Conservation (phyloP, 2,329 filamentous ascomycete species). For the Hirsutella thompsonii region DNA sequence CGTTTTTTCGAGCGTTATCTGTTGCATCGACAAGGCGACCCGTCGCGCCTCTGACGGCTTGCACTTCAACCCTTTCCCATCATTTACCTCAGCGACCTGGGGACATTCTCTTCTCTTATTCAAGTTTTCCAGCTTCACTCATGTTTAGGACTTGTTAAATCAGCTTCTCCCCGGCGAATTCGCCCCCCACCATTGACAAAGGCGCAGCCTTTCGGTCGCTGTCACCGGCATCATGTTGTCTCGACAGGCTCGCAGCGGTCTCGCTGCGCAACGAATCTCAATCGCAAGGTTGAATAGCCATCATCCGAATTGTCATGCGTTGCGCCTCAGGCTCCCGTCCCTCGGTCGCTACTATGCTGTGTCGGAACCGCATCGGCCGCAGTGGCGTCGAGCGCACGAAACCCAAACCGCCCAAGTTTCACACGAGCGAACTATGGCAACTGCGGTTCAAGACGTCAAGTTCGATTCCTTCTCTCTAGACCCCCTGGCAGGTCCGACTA, state of each 20-base stretch:
- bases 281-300: constrained; percentile 8
- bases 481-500: constrained; percentile 11
- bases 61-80: no score
- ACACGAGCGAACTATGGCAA: constrained; percentile 23
- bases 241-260: constrained; percentile 17
- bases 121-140: no score
- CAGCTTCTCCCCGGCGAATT: neutral
- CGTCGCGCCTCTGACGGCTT: no score
- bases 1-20: no score
- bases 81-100: no score
- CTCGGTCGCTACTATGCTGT: constrained; percentile 13
- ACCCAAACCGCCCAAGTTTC: constrained; percentile 5
- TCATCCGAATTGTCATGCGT: constrained; percentile 6
- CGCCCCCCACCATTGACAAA: neutral
- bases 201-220: neutral
- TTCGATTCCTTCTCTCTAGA: constrained; percentile 14
- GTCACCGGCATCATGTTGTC: constrained; percentile 18
- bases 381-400: constrained; percentile 14
- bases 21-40: no score
- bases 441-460: constrained; percentile 26
- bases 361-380: constrained; percentile 15
- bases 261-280: constrained; percentile 11
- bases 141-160: no score
- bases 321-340: constrained; percentile 5
- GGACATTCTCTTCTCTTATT: no score